phyloP scores from a whole-genome alignment of 208 protist species.

The Acanthamoeba royreba region DNA sequence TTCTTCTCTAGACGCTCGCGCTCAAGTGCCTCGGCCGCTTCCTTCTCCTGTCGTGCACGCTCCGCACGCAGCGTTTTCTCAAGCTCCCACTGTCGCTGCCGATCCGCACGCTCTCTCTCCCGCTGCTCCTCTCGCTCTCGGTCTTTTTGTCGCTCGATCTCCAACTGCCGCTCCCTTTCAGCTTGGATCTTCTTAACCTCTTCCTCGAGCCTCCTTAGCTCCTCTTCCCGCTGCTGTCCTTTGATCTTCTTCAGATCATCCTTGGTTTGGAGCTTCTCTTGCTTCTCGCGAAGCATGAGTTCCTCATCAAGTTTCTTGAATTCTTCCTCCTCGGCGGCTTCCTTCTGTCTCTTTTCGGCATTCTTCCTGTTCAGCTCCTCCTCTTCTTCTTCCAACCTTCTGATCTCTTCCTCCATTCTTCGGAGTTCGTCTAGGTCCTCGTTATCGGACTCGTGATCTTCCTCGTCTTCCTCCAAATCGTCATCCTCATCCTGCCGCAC shows the following conservation, averaged over 20 bases:
- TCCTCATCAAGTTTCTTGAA: slow-evolving; percentile 16
- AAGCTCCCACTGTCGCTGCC: not conserved
- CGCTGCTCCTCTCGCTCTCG: not conserved
- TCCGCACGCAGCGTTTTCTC: not conserved
- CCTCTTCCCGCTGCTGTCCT: not conserved
- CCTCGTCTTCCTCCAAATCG: not conserved
- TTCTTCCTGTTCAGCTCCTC: not conserved
- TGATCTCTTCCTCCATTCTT: not conserved
- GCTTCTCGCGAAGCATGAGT: not conserved
- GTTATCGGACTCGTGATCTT: not conserved
- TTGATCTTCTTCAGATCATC: slow-evolving; percentile 33
- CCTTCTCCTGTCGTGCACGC: not conserved
- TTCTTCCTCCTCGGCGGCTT: not conserved
- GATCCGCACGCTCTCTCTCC: not conserved
- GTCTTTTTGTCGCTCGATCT: not conserved
- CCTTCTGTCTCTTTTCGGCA: not conserved
- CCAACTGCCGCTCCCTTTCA: not conserved
- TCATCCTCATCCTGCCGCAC: not conserved
- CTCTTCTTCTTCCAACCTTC: not conserved
- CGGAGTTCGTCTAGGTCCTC: not conserved
- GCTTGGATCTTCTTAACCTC: not conserved
- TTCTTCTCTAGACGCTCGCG: not conserved
- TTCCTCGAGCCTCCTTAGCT: not conserved
- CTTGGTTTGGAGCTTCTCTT: slow-evolving; percentile 12
- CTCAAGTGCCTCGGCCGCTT: not conserved